phyloP scores from a whole-genome alignment of 2,329 filamentous ascomycete species.

The Eutypa lata region DNA sequence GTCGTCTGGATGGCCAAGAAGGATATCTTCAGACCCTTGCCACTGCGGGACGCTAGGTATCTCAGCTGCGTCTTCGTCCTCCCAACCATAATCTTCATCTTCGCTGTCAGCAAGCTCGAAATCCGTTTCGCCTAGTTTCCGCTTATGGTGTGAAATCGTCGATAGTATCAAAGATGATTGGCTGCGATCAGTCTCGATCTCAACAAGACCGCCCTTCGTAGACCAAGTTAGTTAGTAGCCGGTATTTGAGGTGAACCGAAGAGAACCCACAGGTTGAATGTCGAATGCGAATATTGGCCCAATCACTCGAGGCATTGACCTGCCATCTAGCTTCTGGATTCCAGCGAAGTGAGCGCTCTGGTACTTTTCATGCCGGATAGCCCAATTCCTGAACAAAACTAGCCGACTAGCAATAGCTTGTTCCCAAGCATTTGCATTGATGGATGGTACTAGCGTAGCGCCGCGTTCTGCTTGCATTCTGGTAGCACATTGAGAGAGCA shows the following conservation, averaged over 20 bases:
- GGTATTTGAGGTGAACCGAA: constrained; percentile 2
- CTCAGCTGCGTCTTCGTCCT: constrained; percentile 61
- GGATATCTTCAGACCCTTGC: constrained; percentile 64
- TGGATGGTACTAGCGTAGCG: constrained; percentile 70
- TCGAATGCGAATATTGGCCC: constrained; percentile 47
- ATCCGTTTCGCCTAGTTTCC: constrained; percentile 60
- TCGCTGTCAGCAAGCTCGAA: constrained; percentile 61
- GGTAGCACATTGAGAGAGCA: constrained; percentile 80
- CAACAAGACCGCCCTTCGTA: constrained; percentile 40
- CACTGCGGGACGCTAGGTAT: constrained; percentile 60
- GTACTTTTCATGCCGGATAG: constrained; percentile 43
- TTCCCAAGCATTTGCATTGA: constrained; percentile 79
- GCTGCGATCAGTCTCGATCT: constrained; percentile 38
- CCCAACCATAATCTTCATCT: constrained; percentile 71
- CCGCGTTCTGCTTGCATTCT: constrained; percentile 65
- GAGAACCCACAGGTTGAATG: constrained; percentile 39
- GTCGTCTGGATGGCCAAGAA: constrained; percentile 41
- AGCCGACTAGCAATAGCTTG: constrained; percentile 70
- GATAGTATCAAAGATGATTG: constrained; percentile 31
- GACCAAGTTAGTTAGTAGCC: background rate
- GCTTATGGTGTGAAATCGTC: constrained; percentile 49
- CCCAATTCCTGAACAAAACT: constrained; percentile 77
- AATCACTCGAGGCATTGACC: constrained; percentile 35
- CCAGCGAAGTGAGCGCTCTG: constrained; percentile 57
- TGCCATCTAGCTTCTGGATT: constrained; percentile 63